These are phyloP conservation scores for Cyclanthera cordifolia DNA, from an alignment of 306 rosid genomes.

Conservation along the genomic window DNA sequence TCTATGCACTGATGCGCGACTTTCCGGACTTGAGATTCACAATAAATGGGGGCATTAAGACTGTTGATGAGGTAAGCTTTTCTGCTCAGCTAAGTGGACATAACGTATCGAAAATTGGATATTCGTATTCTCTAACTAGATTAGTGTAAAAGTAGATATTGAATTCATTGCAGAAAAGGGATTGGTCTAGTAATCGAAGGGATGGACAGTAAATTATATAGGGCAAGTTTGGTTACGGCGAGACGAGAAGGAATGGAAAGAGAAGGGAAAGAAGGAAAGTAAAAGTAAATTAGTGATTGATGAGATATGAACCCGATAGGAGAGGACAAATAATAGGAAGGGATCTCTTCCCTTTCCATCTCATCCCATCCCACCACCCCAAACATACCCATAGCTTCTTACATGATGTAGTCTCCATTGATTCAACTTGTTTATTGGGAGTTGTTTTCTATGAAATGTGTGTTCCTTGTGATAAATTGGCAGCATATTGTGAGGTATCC, in stretches of 20 bases:
- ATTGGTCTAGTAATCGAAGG: background rate
- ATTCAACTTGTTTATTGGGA: background rate
- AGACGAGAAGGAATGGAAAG: too few relatives aligned
- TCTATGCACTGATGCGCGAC: conserved; percentile 82
- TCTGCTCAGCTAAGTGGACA: background rate
- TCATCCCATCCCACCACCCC: too few relatives aligned
- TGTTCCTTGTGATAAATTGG: background rate
- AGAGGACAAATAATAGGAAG: too few relatives aligned
- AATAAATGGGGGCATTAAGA: conserved; percentile 80
- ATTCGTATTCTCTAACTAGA: background rate
- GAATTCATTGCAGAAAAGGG: background rate
- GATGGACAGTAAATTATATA: background rate
- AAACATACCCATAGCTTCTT: too few relatives aligned
- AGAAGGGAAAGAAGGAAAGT: too few relatives aligned
- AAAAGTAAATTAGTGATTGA: too few relatives aligned
- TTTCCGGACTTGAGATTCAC: conserved; percentile 95
- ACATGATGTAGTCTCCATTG: background rate
- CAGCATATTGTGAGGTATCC: background rate
- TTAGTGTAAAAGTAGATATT: background rate
- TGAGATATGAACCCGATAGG: too few relatives aligned
- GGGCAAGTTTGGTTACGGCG: too few relatives aligned
- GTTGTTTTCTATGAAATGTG: background rate
- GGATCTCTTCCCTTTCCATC: too few relatives aligned
- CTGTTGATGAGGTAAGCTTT: conserved; percentile 67
- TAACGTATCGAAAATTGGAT: background rate